Evolutionary conservation across 2,329 filamentous ascomycete species (phyloP), one percentile per base, ranked within the genome.

Genomic region (Aspergillus bombycis): DNA sequence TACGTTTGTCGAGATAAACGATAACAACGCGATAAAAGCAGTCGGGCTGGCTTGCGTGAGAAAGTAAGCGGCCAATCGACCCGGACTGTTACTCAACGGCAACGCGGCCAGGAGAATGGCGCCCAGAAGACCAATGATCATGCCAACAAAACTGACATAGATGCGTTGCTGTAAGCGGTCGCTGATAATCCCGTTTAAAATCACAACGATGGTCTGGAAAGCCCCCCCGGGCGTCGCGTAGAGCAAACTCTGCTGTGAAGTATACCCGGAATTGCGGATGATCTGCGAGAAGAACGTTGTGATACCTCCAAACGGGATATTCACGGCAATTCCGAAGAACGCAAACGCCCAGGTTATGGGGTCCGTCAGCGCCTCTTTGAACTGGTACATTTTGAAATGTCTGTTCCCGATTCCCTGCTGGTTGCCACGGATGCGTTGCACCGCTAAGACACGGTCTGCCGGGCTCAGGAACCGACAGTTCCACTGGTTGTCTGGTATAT

Each of bases 281-380:
- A 50, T 50, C 46, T 50, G 46, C 0, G 46, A 50, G 26, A 50
- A 50, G 19, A 69, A 68, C 11, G 65, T 67, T n/a, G 68, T 70
- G n/a, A 67, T 65, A 14, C 60, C 53, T 1, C 65, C 64, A 26
- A 67, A 67, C 10, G 66, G 66, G 6, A 70, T 66, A 21, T 68
- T 70, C 50, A 63, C 62, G 46, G 46, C 26, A 64, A 26, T 3
- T 60, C 52, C 26, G 63, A 62, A 48, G 64, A 65, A 14, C 58
- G 32, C 5, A 61, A 58, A 26, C 8, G 46, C 46, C 46, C 46
- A 50, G 6, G 67, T 67, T 10, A 62, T 53, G 3, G 65, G 62
- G 7, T 68, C 66, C 1, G n/a, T 34, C 19, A 68, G 57, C 28
- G 66, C 66, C 57, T 68, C 66, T 1, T 45, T 48, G 19, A 68